A percentile compares a stretch with the other conserved stretches of the same genome.
Conservation (phyloP, 2,329 filamentous ascomycete genomes). For the Ophiostoma piceae region DNA sequence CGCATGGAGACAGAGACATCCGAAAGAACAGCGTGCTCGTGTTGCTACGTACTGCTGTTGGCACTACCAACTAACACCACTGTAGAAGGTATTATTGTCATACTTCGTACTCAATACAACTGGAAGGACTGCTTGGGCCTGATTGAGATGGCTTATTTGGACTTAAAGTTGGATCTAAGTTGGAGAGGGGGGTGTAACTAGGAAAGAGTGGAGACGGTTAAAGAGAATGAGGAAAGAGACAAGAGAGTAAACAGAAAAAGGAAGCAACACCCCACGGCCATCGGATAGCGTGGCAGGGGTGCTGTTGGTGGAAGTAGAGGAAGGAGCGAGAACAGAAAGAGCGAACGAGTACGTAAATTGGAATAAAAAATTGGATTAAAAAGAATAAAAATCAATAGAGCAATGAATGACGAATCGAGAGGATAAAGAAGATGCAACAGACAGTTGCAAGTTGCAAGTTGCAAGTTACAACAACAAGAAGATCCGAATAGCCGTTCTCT, state of each 20-base stretch:
- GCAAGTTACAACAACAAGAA: too few relatives aligned
- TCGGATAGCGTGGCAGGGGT: constrained; percentile 9
- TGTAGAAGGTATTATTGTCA: neutral
- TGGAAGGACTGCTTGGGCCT: neutral
- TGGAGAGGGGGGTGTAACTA: constrained; percentile 3
- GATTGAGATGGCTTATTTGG: neutral
- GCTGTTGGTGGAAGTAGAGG: neutral
- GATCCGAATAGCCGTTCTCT: neutral
- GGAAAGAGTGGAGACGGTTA: neutral
- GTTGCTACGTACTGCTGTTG: neutral
- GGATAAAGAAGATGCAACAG: neutral
- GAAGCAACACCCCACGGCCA: constrained; percentile 4
- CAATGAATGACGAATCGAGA: too few relatives aligned
- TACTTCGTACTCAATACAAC: neutral
- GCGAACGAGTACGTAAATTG: neutral
- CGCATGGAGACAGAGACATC: neutral
- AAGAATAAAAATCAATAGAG: neutral
- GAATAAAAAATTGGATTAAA: neutral
- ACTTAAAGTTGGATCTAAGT: neutral
- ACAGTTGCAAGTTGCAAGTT: neutral
- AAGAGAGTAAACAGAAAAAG: neutral
- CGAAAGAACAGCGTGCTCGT: neutral
- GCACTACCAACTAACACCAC: neutral
- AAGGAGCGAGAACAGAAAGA: neutral
- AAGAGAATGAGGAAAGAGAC: neutral